Conservation (phyloP, 305 asterid genomes). For the Withania somnifera region DNA sequence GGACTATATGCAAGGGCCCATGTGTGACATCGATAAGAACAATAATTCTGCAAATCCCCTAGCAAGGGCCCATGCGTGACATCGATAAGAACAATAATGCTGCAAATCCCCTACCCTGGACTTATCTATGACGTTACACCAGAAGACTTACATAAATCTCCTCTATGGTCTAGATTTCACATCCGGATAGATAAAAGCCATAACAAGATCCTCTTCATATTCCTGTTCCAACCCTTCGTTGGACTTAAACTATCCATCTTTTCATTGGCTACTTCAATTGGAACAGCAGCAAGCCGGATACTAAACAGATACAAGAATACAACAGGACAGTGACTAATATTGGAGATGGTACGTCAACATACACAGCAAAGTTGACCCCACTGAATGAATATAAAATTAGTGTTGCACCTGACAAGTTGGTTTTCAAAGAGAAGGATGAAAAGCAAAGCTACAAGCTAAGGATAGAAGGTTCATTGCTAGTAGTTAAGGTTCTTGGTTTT, state of each 20-base stretch:
- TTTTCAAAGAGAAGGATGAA: constrained; percentile 43
- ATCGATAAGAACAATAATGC: constrained; percentile 16
- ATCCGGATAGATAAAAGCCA: constrained; percentile 31
- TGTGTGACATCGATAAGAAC: constrained; percentile 29
- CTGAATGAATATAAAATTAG: constrained; percentile 31
- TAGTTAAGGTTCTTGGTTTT: constrained; percentile 12
- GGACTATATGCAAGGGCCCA: constrained; percentile 40
- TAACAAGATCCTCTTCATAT: constrained; percentile 35
- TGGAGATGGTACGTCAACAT: constrained; percentile 38
- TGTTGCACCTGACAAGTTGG: constrained; percentile 41
- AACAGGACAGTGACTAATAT: constrained; percentile 57
- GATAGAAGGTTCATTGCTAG: constrained; percentile 30
- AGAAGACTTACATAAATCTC: constrained; percentile 44
- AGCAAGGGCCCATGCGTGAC: constrained; percentile 40
- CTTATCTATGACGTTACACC: constrained; percentile 40
- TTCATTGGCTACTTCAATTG: constrained; percentile 44
- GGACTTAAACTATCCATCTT: constrained; percentile 82
- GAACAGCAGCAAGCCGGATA: not conserved
- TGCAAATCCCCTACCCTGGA: constrained; percentile 72
- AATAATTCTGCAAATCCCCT: constrained; percentile 43
- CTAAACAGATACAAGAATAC: constrained; percentile 24
- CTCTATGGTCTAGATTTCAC: constrained; percentile 52
- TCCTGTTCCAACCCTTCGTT: constrained; percentile 51
- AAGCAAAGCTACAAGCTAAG: constrained; percentile 48
- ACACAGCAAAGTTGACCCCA: constrained; percentile 23